Conservation (phyloP, 2,329 filamentous ascomycete genomes). For the Colletotrichum echinochloae region DNA sequence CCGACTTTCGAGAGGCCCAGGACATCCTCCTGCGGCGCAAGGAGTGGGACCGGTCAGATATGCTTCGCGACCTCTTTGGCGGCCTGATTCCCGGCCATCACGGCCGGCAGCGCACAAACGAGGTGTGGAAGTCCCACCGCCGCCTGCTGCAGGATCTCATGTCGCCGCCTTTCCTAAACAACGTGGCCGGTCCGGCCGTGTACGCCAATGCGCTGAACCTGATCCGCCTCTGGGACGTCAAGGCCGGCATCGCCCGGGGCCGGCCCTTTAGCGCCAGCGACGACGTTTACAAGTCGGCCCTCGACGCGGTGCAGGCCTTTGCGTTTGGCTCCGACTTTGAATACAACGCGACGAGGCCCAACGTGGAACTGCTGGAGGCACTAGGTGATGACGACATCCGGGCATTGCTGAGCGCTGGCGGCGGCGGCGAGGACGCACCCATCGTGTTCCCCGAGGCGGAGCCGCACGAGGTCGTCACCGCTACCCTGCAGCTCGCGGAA, state of each 20-base stretch:
- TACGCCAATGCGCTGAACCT: conserved; percentile 48
- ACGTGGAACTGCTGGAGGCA: neutral
- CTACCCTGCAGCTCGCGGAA: no score
- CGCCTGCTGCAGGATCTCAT: conserved; percentile 54
- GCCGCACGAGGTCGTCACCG: no score
- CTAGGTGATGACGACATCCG: no score
- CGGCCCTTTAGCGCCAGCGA: conserved; percentile 47
- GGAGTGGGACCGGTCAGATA: conserved; percentile 49
- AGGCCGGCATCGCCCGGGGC: conserved; percentile 46
- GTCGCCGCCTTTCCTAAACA: conserved; percentile 50
- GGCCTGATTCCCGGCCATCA: conserved; percentile 47
- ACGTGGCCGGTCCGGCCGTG: conserved; percentile 50
- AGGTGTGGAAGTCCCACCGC: conserved; percentile 49
- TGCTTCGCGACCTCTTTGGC: conserved; percentile 13
- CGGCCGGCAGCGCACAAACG: conserved; percentile 46
- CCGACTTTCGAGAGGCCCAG: conserved; percentile 49
- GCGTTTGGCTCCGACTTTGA: conserved; percentile 44
- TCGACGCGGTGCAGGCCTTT: conserved; percentile 50
- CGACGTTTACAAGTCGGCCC: conserved; percentile 47
- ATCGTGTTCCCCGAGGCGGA: no score
- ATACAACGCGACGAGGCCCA: conserved; percentile 19
- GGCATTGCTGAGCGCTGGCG: no score
- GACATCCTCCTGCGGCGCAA: conserved; percentile 51
- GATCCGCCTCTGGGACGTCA: conserved; percentile 51
- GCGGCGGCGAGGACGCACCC: no score